Evolutionary conservation across 441 rosid genomes (phyloP), one percentile per base, ranked within the genome.

Genomic region (Eruca vesicaria): DNA sequence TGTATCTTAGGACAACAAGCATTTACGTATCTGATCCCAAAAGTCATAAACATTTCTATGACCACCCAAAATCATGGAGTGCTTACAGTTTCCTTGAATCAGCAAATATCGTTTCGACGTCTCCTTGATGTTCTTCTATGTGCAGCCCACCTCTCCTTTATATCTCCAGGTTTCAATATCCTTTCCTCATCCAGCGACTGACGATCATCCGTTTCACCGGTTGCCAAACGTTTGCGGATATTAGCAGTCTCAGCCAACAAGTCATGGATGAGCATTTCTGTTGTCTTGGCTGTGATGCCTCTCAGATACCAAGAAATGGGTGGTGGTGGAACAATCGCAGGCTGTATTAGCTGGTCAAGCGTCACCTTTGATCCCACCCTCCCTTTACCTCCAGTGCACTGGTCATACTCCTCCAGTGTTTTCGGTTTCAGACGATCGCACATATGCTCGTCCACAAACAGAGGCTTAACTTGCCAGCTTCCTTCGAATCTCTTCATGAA

Each of bases 401-500:
- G 84, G 55, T 78, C 66, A 57, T 94, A 94, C 2, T 91, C 98
- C 67, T 78, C 90, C 82, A 82, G 79, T 16, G 96, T 87, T 79
- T 82, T 90, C 0, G 96, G 97, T 69, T 85, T 85, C 64, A 79
- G 78, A 18, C 95, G 97, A 73, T 82, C 86, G 69, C 98, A 94
- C 57, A 81, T 41, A 45, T 85, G 73, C 78, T 88, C 92, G 41
- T 95, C 98, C 0, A 95, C 82, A 60, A 90, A 95, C 50, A 86
- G 9, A 1, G 97, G 98, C 65, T 95, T 85, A 5, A 92, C 86
- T 72, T 80, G 78, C 99, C 99, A 95, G 79, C 86, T 82, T 26
- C 99, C 99, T 86, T 95, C 99, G 7, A 92, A 95, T 78, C 61
- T 89, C 78, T 95, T 79, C 99, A 95, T 92, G 81, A 95, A 90